These are phyloP conservation scores for Leptomonas seymouri DNA, from an alignment of 208 protist species.

Conservation along the genomic window DNA sequence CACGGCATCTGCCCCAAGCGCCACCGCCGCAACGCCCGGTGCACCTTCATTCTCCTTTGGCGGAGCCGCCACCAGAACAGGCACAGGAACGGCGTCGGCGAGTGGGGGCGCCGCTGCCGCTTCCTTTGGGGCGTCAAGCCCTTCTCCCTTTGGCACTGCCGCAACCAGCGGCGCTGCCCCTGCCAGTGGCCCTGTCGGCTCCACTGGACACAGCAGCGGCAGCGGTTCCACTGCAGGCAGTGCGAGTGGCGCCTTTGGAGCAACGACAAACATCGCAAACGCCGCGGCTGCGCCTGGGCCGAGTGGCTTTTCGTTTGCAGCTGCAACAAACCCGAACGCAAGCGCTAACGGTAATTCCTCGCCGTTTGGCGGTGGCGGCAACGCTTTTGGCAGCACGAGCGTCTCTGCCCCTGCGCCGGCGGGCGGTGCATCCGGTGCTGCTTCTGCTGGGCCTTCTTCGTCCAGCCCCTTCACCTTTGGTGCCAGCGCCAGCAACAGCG, in stretches of 20 bases:
- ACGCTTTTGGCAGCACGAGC: not conserved
- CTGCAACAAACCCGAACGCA: not conserved
- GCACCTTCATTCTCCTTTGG: constrained; percentile 4
- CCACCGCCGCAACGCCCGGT: not conserved
- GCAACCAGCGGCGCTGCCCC: not conserved
- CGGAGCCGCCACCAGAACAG: not conserved
- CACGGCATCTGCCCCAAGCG: not conserved
- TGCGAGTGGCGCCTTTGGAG: not conserved
- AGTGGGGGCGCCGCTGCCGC: not conserved
- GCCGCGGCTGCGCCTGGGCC: not conserved
- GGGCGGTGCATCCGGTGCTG: not conserved
- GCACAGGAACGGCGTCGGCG: not conserved
- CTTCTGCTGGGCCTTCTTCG: not conserved
- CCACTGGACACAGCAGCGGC: not conserved
- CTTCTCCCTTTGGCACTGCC: not conserved
- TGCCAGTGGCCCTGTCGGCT: not conserved
- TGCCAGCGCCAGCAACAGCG: not conserved
- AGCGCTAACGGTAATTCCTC: not conserved
- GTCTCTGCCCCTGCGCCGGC: not conserved
- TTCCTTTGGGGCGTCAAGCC: not conserved
- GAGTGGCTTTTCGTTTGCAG: not conserved
- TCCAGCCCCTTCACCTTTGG: not conserved
- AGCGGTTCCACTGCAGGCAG: not conserved
- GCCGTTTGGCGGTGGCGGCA: not conserved
- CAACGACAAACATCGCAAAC: not conserved